These are phyloP conservation scores for Apiotrichum laibachii DNA, from an alignment of 1,284 basidiomycete species.

Conservation along the genomic window DNA sequence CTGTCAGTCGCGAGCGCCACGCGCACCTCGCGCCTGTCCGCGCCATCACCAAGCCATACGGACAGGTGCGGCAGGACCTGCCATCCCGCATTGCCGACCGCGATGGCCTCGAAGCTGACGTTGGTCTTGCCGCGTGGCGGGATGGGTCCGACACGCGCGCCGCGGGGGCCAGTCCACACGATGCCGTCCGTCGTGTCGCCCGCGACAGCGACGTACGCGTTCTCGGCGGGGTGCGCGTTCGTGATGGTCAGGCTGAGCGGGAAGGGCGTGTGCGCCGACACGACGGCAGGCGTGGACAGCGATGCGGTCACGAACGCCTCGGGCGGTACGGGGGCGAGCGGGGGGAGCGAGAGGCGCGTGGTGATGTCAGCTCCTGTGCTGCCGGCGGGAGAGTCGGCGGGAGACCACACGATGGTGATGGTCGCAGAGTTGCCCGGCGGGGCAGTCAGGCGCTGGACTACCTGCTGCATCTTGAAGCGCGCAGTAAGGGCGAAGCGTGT, in stretches of 20 bases:
- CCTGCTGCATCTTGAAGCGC: conserved; percentile 16
- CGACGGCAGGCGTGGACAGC: conserved; percentile 19
- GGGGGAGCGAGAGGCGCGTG: conserved; percentile 27
- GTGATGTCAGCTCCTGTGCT: not conserved
- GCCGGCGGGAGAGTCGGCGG: conserved; percentile 4
- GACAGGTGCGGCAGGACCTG: conserved; percentile 33
- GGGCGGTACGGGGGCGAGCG: conserved; percentile 25
- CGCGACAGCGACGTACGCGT: conserved; percentile 29
- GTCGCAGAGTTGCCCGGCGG: conserved; percentile 1
- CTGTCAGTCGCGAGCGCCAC: conserved; percentile 18
- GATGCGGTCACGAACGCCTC: conserved; percentile 37
- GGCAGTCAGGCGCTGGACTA: not conserved
- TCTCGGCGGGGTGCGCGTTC: conserved; percentile 41
- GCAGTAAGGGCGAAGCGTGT: conserved; percentile 26
- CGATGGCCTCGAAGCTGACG: conserved; percentile 29
- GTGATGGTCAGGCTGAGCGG: conserved; percentile 30
- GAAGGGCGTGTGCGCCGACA: conserved; percentile 34
- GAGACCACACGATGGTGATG: conserved; percentile 17
- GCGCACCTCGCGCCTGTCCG: conserved; percentile 33
- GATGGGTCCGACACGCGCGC: conserved; percentile 26
- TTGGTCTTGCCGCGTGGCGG: conserved; percentile 19
- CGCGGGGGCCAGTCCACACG: conserved; percentile 42
- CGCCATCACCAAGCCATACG: conserved; percentile 36
- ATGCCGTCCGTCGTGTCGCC: conserved; percentile 44
- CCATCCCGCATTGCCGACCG: conserved; percentile 36